Base-by-base conservation (phyloP, 306 rosid genomes). In the Lathyrus aphaca region DNA sequence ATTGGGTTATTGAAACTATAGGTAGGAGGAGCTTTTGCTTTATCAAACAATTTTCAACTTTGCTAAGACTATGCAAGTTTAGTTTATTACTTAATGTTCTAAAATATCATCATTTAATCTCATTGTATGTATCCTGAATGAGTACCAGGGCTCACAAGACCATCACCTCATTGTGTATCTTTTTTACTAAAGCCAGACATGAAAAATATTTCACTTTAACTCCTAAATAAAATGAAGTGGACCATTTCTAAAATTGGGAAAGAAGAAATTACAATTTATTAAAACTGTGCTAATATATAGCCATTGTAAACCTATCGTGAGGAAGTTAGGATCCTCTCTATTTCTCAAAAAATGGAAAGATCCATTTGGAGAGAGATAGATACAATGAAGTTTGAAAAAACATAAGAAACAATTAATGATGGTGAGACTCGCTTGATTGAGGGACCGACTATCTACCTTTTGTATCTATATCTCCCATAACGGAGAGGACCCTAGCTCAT, bases 11-110 rank as follows among this genome's bases (percentile, higher is more conserved):
- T 50, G 27, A 50, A 50, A 50, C 27, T 3, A 17, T 50, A 50
- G 6, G 6, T 50, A 50, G 19, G 4, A 50, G 6, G 49, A 44
- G 8, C 27, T 50, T 50, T 50, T 50, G 56, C 56, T 50, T 17
- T 50, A 50, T 17, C 27, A 18, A 17, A 50, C 56, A 50, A 18
- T 50, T 50, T 50, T 50, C 56, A 50, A 50, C 25, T 50, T 50
- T 48, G 23, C 17, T 48, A 1, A 12, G 18, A 48, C 21, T 16
- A 18, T 17, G 56, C 23, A 8, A 49, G 25, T 50, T 50, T 50
- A 18, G 56, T 50, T 50, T 50, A 50, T 18, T 17, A 12, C 27
- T 18, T 50, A 5, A 50, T 17, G 25, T 50, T 50, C 27, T 17
- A 50, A 17, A 50, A 8, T 16, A 48, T 48, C 54, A 48, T 16